Evolutionary conservation across 352 stramenopile species (phyloP), one percentile per base, ranked within the genome.

Genomic region (Globisporangium acanthophoron): DNA sequence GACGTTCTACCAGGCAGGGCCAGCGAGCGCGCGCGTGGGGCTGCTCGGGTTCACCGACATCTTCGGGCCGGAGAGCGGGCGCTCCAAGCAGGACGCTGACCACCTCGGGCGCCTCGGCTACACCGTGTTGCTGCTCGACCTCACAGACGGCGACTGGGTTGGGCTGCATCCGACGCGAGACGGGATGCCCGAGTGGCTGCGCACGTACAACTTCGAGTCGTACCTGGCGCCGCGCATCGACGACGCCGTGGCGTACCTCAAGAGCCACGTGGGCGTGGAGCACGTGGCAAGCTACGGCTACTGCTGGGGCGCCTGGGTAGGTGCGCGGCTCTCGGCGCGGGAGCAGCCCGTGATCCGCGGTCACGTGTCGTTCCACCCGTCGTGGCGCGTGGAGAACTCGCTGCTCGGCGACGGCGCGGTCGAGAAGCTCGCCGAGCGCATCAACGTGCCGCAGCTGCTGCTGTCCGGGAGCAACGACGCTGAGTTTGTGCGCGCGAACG

Each of bases 371-470:
- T 66, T 73, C 43, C 65, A 71, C 52, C 56, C 64, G 52, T 68
- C 60, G n/a, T 71, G 60, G 72, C n/a, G 45, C 16, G 44, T 76
- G 24, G 68, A 85, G 66, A 54, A 74, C 31, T 29, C 70, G 49
- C 41, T 75, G 20, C 49, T 69, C 50, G 63, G 69, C 20, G 45
- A 67, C 4, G 70, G 56, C 35, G 65, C 59, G 1, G 71, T 75
- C 20, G 65, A 80, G 40, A 76, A 72, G 52, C 61, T 87, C 50
- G 58, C 71, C 8, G 46, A 74, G 54, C 40, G 52, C 9, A 76
- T 85, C 40, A 52, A 58, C 11, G 64, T 70, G 35, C 73, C 73
- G 35, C 71, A 87, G 54, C 58, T 87, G 40, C 44, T 87, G 50
- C 52, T 78, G 6, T 64, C 71, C 2, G 67, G 67, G 12, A 29